A percentile compares a stretch with the other conserved stretches of the same genome.
phyloP scores from a whole-genome alignment of 176 grass and related monocot genomes.

The Zoysia japonica region DNA sequence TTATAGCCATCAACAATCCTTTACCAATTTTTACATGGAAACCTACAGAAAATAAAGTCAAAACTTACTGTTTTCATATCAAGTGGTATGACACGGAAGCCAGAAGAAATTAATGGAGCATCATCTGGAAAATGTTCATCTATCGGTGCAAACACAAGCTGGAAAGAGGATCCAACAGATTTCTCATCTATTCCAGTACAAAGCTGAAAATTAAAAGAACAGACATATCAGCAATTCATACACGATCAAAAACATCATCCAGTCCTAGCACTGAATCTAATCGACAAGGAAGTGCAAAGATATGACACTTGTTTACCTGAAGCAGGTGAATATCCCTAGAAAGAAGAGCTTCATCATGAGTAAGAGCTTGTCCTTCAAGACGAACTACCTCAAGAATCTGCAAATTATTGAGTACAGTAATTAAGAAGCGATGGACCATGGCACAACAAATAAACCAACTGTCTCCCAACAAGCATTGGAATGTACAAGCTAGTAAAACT shows the following conservation, averaged over 20 bases:
- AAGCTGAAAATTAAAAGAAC: conserved; percentile 53
- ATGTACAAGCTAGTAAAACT: background rate
- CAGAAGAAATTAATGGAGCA: conserved; percentile 80
- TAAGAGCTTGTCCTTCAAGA: conserved; percentile 77
- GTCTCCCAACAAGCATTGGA: background rate
- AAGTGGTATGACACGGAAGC: conserved; percentile 91
- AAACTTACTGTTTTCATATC: conserved; percentile 81
- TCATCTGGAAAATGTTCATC: conserved; percentile 91
- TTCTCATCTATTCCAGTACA: conserved; percentile 96
- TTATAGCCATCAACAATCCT: background rate
- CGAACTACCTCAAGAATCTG: conserved; percentile 97
- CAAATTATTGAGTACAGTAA: conserved; percentile 6
- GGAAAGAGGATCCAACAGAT: conserved; percentile 82
- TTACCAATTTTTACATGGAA: background rate
- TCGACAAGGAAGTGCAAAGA: background rate
- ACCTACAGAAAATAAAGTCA: background rate
- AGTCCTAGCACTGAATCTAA: background rate
- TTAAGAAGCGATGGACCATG: background rate
- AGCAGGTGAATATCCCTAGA: conserved; percentile 85
- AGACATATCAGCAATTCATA: conserved; percentile 16
- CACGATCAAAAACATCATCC: background rate
- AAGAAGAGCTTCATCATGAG: conserved; percentile 69
- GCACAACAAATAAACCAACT: conserved; percentile 13
- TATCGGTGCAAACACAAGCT: conserved; percentile 94
- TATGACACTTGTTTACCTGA: conserved; percentile 48